Conservation (phyloP, 1,284 basidiomycete genomes). For the Cystobasidiaceae sp. region DNA sequence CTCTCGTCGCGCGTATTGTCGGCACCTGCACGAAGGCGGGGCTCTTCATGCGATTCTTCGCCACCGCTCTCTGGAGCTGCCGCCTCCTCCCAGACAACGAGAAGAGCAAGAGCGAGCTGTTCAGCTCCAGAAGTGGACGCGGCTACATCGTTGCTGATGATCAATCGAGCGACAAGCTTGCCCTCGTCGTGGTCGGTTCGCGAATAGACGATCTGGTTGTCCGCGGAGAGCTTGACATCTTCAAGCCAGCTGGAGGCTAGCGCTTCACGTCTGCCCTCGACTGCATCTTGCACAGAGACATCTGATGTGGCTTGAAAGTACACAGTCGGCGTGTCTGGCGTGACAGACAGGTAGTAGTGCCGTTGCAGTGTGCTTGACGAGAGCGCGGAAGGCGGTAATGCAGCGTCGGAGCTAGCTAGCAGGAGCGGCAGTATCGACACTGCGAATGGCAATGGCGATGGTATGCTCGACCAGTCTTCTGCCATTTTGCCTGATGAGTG, state of each 20-base stretch:
- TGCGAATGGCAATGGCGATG: constrained; percentile 9
- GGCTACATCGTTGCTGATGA: neutral
- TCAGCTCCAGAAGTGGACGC: neutral
- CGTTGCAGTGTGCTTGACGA: neutral
- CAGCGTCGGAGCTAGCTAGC: neutral
- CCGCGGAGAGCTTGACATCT: constrained; percentile 4
- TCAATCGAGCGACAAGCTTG: constrained; percentile 9
- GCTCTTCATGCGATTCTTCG: neutral
- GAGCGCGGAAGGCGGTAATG: neutral
- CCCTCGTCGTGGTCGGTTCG: constrained; percentile 4
- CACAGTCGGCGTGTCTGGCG: constrained; percentile 6
- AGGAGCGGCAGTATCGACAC: constrained; percentile 16
- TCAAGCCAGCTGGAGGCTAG: constrained; percentile 19
- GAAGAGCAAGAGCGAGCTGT: neutral
- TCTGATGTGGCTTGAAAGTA: constrained; percentile 16
- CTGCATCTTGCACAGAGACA: constrained; percentile 10
- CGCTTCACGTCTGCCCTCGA: neutral
- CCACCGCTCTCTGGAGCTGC: neutral
- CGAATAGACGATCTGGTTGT: neutral
- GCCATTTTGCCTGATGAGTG: too few relatives aligned
- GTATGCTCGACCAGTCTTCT: too few relatives aligned
- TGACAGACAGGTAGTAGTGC: constrained; percentile 6
- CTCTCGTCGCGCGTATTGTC: neutral
- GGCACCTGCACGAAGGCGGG: neutral
- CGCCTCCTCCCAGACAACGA: constrained; percentile 6